Evolutionary conservation across 2,329 filamentous ascomycete genomes (phyloP), one percentile per base, ranked within the genome.

Genomic region (Penicillium thymicola): DNA sequence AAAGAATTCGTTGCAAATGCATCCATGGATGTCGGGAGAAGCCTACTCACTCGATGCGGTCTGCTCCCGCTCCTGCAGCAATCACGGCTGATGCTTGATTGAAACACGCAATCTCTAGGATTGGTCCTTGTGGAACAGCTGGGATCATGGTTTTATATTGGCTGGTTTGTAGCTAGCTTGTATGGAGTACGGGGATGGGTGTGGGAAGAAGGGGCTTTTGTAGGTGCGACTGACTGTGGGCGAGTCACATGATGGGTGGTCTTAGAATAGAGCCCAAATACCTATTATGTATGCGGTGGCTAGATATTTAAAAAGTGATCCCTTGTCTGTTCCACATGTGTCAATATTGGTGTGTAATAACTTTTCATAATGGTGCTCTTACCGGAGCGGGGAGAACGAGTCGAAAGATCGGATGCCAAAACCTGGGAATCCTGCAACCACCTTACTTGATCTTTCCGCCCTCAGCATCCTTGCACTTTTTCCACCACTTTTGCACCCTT

Each of bases 51-150:
- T 84, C 82, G 50, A 84, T 78, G 0, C 81, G 75, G 62, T 79
- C 70, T 4, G 80, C 81, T 10, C 79, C 79, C 27, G 71, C 65
- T 3, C 60, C 38, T 7, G 69, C 68, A 10, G 81, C 81, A 16
- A 70, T 55, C 4, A 78, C 54, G 2, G 78, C 79, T 0, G 79
- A 81, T n/a, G 62, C 49, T 9, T 57, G 28, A 44, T 71, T 77
- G 70, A 83, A 83, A 59, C 76, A 79, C 11, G 79, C 79, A 43
- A 82, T 77, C 68, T 83, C 81, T 13, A 68, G 37, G 3, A 65
- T 40, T 4, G 55, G 46, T 6, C 23, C 2, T 13, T 30, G 18
- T 1, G 5, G 3, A 10, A 5, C 8, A 9, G 4, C 1, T 16
- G 10, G 34, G 30, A 13, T n/a, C 40, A 54, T 54, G 23, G 25